Conservation (phyloP, 257 asterid species). For the Voacanga thouarsii region DNA sequence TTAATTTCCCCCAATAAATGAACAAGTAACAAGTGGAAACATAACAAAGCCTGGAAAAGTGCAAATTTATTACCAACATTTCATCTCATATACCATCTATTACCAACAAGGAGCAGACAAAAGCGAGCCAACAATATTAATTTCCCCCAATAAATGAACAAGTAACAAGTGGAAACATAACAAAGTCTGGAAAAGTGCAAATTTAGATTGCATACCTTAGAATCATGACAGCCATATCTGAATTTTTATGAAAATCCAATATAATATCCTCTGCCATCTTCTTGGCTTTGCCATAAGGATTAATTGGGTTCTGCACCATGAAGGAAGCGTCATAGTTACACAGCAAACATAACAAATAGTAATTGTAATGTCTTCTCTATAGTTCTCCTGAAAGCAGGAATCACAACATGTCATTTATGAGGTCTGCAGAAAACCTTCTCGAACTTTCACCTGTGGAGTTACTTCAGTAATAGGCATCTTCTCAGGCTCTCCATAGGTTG, state of each 20-base stretch:
- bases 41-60: not conserved
- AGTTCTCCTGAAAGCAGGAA: not conserved
- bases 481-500: slow-evolving; percentile 92
- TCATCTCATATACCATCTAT: not conserved
- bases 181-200: not conserved
- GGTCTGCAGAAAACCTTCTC: not conserved
- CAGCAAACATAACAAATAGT: not conserved
- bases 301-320: slow-evolving; percentile 67
- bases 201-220: slow-evolving; percentile 48
- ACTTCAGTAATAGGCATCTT: slow-evolving; percentile 85
- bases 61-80: no score
- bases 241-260: slow-evolving; percentile 77
- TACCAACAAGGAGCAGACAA: not conserved
- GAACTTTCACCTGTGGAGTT: slow-evolving; percentile 57
- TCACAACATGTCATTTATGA: not conserved
- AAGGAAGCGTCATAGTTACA: slow-evolving; percentile 20
- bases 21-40: not conserved
- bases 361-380: not conserved
- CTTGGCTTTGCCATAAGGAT: slow-evolving; percentile 97
- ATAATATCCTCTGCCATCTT: slow-evolving; percentile 98
- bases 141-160: not conserved
- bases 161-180: not conserved
- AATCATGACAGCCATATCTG: slow-evolving; percentile 93
- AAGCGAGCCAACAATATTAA: not conserved
- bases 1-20: not conserved